Evolutionary conservation across 2,329 filamentous ascomycete genomes (phyloP).

Genomic region (Keithomyces neogunnii): DNA sequence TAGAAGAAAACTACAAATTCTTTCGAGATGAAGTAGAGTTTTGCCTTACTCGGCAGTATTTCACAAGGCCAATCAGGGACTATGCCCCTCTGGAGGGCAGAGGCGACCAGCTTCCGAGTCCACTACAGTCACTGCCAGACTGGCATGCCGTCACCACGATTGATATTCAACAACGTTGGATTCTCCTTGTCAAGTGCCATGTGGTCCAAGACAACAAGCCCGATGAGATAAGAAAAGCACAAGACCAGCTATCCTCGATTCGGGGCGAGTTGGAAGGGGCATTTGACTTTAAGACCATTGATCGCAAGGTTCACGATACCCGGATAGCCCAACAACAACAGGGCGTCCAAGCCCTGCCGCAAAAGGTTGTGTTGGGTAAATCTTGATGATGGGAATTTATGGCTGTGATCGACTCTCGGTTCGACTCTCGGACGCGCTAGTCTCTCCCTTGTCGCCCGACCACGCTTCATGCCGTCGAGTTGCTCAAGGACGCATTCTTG

Average conservation of each 20-base stretch:
- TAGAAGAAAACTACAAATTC: slow-evolving; percentile 46
- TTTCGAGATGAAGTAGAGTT: slow-evolving; percentile 48
- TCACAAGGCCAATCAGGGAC: slow-evolving; percentile 23
- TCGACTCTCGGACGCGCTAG: too few species aligned
- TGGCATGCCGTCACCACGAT: slow-evolving; percentile 39
- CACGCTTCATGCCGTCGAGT: too few species aligned
- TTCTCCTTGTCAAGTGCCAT: slow-evolving; percentile 44
- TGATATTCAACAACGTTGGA: slow-evolving; percentile 43
- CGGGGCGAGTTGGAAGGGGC: slow-evolving; percentile 40
- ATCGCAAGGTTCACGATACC: slow-evolving; percentile 46
- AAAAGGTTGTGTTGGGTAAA: slow-evolving; percentile 27
- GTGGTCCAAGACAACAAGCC: slow-evolving; percentile 49
- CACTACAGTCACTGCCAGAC: slow-evolving; percentile 29
- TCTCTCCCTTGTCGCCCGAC: too few species aligned
- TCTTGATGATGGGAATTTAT: slow-evolving; percentile 9
- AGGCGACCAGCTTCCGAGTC: slow-evolving; percentile 10
- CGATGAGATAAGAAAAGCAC: slow-evolving; percentile 46
- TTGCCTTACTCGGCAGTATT: slow-evolving; percentile 39
- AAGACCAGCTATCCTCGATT: slow-evolving; percentile 39
- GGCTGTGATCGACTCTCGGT: neutral
- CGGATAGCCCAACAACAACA: slow-evolving; percentile 31
- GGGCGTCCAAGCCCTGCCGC: slow-evolving; percentile 29
- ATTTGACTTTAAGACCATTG: slow-evolving; percentile 42
- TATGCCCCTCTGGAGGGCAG: slow-evolving; percentile 23
- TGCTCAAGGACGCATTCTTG: too few species aligned